A percentile compares a stretch with the other conserved stretches of the same genome.
These are phyloP conservation scores for Dimargaris cristalligena DNA, from an alignment of 192 early-diverging fungal genomes.

Conservation along the genomic window DNA sequence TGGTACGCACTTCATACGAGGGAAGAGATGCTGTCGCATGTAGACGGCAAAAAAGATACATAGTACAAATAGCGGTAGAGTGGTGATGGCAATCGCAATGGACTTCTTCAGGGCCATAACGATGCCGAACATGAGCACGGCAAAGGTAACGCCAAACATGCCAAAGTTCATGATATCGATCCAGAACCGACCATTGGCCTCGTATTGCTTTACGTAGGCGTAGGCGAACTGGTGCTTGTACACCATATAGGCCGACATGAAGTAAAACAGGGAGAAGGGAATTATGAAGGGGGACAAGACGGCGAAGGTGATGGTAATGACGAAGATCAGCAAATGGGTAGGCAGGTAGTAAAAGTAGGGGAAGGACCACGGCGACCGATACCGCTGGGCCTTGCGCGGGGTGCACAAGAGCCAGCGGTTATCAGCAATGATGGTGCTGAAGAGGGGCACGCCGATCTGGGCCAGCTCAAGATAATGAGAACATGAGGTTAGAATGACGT, in stretches of 20 bases:
- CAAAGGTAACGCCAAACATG: conserved; percentile 36
- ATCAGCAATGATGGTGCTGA: conserved; percentile 27
- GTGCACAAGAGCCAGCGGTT: conserved; percentile 19
- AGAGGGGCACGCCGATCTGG: conserved; percentile 33
- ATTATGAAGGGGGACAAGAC: conserved; percentile 40
- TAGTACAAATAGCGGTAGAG: background rate
- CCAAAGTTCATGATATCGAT: conserved; percentile 35
- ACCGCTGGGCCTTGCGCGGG: conserved; percentile 30
- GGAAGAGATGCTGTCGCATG: conserved; percentile 2
- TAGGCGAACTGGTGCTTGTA: conserved; percentile 47
- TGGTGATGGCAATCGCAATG: background rate
- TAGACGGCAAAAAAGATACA: background rate
- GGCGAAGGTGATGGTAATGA: conserved; percentile 41
- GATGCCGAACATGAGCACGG: conserved; percentile 38
- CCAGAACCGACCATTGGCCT: conserved; percentile 35
- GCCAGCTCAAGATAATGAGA: conserved; percentile 38
- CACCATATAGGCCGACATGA: conserved; percentile 29
- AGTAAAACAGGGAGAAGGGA: conserved; percentile 33
- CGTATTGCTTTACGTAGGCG: conserved; percentile 39
- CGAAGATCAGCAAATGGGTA: conserved; percentile 38
- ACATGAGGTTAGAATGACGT: conserved; percentile 38
- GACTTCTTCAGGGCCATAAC: conserved; percentile 32
- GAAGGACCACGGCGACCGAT: conserved; percentile 33
- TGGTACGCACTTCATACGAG: conserved; percentile 1
- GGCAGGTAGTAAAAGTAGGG: conserved; percentile 46